Base-by-base conservation (phyloP, 495 filamentous ascomycete genomes). In the Xylaria telfairii region DNA sequence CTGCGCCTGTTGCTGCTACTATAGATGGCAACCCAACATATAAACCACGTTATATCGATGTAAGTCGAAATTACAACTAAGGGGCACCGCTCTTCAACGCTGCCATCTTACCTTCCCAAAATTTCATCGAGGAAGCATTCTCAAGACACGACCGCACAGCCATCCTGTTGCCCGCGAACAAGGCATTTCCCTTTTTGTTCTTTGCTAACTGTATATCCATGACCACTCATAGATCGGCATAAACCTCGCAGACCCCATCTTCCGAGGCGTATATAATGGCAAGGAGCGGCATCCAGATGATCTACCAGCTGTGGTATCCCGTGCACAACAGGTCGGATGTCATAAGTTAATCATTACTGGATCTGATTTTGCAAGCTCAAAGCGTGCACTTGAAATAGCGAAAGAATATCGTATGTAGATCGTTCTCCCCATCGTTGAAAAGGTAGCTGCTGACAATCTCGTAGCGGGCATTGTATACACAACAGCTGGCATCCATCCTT, bases 401-500 rank as follows among this genome's bases (percentile, higher is more conserved):
- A 79, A 87, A 69, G 83, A 90, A 73, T 90, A 95, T 78, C 90
- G 92, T 95, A 80, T 60, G 88, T 84, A 60, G 21, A 42, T 15
- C 17, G 39, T 34, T 42, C 19, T 10, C 1, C 12, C 34, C 15
- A 49, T 10, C 17, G 13, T 30, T 7, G n/a, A 4, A 26, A 42
- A 19, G 19, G 67, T 8, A 26, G 17, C 34, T 70, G 67, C 70
- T 74, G 19, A 80, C 66, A 13, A 21, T 53, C 17, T 32, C 60
- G 12, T 15, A 75, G 92, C 94, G 26, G 92, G 92, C 28, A 87
- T 90, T 46, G 92, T 94, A 76, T 97, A 92, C 78, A 88, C 91
- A 10, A 99, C 96, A 9, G 90, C 97, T 28, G 96, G 96, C 61
- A 92, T 99, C 26, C 96, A 99, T 78, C 96, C 96, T 37, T 99